phyloP scores from a whole-genome alignment of 2,329 filamentous ascomycete genomes.

The Exophiala aquamarina region DNA sequence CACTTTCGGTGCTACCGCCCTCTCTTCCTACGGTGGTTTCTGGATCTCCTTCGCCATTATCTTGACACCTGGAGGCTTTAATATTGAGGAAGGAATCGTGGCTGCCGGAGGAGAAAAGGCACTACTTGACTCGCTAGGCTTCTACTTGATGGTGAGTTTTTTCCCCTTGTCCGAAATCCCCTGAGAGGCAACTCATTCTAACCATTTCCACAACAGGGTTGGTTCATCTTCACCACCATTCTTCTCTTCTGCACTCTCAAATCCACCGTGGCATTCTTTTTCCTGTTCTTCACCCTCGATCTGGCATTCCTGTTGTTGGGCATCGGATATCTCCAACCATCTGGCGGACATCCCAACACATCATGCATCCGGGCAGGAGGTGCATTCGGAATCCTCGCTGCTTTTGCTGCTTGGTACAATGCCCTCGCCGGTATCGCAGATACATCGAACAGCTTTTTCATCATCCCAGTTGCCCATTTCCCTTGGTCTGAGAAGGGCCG shows the following conservation, averaged over 20 bases:
- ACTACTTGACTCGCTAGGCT: slow-evolving; percentile 64
- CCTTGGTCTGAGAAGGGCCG: slow-evolving; percentile 84
- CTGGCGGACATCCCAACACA: slow-evolving; percentile 39
- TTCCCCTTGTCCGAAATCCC: not conserved
- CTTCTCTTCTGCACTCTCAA: slow-evolving; percentile 72
- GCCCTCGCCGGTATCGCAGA: slow-evolving; percentile 80
- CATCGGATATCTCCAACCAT: slow-evolving; percentile 60
- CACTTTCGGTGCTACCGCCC: slow-evolving; percentile 78
- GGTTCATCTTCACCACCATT: slow-evolving; percentile 83
- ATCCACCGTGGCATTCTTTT: slow-evolving; percentile 76
- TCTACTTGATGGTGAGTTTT: slow-evolving; percentile 64
- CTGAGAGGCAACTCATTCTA: not conserved
- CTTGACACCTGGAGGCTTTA: slow-evolving; percentile 66
- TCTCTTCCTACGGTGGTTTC: slow-evolving; percentile 81
- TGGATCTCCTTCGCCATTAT: slow-evolving; percentile 76
- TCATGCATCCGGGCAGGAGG: slow-evolving; percentile 69
- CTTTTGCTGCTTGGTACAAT: slow-evolving; percentile 85
- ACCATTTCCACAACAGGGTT: slow-evolving; percentile 49
- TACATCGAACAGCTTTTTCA: slow-evolving; percentile 74
- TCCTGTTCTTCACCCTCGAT: slow-evolving; percentile 75
- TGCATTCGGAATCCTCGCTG: slow-evolving; percentile 75
- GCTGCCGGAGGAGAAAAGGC: slow-evolving; percentile 35
- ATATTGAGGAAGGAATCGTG: slow-evolving; percentile 53
- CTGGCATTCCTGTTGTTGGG: slow-evolving; percentile 72
- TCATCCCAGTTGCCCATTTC: slow-evolving; percentile 90